Base-by-base conservation (phyloP, 2,329 filamentous ascomycete species). In the Scorias spongiosa region DNA sequence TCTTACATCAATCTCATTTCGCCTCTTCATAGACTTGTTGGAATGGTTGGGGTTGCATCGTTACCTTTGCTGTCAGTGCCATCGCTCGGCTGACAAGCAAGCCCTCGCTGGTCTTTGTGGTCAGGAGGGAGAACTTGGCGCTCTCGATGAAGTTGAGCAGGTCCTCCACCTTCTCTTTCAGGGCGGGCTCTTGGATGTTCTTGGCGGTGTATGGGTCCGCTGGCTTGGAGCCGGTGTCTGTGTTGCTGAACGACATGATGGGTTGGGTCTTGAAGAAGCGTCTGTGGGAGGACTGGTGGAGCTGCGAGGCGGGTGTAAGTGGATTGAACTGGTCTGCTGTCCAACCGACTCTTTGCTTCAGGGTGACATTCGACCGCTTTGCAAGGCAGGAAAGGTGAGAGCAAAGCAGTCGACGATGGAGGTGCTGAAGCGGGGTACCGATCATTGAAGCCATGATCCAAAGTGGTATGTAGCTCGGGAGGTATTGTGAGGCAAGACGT, bases 41-140 rank as follows among this genome's bases (percentile, higher is more conserved):
- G 20, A 26, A 26, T 8, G 17, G 34, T 17, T 37, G 8, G 12
- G 34, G 8, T 3, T 37, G 34, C 9, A 20, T 11, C 41, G 66
- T 29, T 68, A 87, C 84, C 64, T 81, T 82, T 11, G 76, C 84
- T 12, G 84, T 84, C 11, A 93, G 63, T 5, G 84, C 84, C 87
- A 94, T 93, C 62, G 81, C 85, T 51, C 87, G 72, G n/a, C 81
- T 88, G 4, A 81, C 78, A 11, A 94, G 68, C 41, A 78, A 70
- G 10, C 80, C 80, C 30, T 72, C 68, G 2, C 73, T 68, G 41
- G 80, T 78, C 41, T 79, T 72, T 17, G 87, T 93, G 8, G 86
- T 91, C 77, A 93, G 79, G 81, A 93, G 84, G 63, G 82, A 84
- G 60, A 86, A 93, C 66, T 93, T 93, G 68, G 72, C 75, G 49